phyloP scores from a whole-genome alignment of 352 stramenopile species.

The Phytophthora tubulina region DNA sequence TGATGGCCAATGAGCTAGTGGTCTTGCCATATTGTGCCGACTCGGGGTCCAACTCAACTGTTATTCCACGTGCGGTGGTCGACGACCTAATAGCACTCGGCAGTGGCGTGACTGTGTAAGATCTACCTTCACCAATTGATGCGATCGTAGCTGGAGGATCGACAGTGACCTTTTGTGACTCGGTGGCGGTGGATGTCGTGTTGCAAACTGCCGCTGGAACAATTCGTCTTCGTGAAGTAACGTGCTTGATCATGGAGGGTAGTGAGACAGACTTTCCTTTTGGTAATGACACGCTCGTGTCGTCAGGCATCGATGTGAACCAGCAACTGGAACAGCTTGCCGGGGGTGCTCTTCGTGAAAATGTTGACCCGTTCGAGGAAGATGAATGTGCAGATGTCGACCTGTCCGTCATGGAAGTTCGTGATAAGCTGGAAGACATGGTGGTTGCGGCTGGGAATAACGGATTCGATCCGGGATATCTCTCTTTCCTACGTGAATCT shows the following conservation, averaged over 20 bases:
- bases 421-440: neutral
- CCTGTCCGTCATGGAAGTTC: neutral
- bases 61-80: neutral
- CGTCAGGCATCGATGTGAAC: neutral
- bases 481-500: neutral
- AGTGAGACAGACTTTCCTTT: neutral
- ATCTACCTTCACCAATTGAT: neutral
- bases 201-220: neutral
- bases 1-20: neutral
- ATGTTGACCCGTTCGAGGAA: neutral
- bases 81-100: neutral
- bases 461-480: conserved; percentile 10
- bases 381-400: neutral
- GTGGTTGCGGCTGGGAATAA: neutral
- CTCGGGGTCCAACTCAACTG: neutral
- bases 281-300: neutral
- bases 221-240: neutral
- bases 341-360: neutral
- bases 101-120: neutral
- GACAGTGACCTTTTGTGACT: neutral
- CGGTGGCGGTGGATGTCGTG: neutral
- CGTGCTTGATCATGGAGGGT: neutral
- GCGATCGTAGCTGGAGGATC: neutral
- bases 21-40: neutral
- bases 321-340: neutral